Percentiles rank a stretch among this genome's conserved stretches.
These are phyloP conservation scores for Saccharum hybrid DNA, from an alignment of 202 grass and related monocot species.

Conservation along the genomic window DNA sequence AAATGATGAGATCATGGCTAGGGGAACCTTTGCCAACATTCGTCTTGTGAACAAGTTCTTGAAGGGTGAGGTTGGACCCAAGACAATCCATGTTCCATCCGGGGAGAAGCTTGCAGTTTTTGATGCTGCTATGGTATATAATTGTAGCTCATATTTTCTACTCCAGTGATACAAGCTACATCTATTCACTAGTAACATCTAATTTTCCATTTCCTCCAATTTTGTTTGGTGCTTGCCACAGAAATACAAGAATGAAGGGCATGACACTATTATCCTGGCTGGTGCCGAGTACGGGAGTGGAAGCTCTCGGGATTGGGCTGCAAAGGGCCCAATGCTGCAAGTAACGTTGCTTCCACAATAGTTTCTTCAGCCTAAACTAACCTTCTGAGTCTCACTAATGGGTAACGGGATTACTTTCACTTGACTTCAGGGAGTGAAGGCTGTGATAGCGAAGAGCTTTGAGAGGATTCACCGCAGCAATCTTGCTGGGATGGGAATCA, in stretches of 20 bases:
- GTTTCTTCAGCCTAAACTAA: slow-evolving; percentile 21
- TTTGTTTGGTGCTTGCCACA: slow-evolving; percentile 48
- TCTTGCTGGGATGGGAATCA: slow-evolving; percentile 94
- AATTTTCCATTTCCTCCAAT: slow-evolving; percentile 11
- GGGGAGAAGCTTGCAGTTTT: slow-evolving; percentile 87
- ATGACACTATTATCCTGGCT: slow-evolving; percentile 83
- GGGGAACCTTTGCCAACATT: slow-evolving; percentile 98
- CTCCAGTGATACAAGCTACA: slow-evolving; percentile 22
- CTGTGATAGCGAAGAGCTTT: slow-evolving; percentile 94
- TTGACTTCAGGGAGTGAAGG: slow-evolving; percentile 86
- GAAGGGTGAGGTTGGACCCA: slow-evolving; percentile 88
- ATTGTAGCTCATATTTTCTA: slow-evolving; percentile 3
- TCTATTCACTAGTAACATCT: background rate
- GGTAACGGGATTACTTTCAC: slow-evolving; percentile 17
- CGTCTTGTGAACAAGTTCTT: slow-evolving; percentile 94
- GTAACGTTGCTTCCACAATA: slow-evolving; percentile 41
- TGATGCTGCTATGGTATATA: slow-evolving; percentile 71
- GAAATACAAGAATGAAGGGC: slow-evolving; percentile 88
- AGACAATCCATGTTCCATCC: slow-evolving; percentile 84
- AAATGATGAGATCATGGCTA: slow-evolving; percentile 96
- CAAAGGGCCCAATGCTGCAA: slow-evolving; percentile 93
- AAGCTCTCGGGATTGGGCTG: slow-evolving; percentile 94
- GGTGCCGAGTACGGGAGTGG: slow-evolving; percentile 94
- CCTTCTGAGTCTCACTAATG: slow-evolving; percentile 18
- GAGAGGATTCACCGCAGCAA: slow-evolving; percentile 98